These are phyloP conservation scores for Mycena olivaceomarginata DNA, from an alignment of 768 basidiomycete genomes.

Conservation along the genomic window DNA sequence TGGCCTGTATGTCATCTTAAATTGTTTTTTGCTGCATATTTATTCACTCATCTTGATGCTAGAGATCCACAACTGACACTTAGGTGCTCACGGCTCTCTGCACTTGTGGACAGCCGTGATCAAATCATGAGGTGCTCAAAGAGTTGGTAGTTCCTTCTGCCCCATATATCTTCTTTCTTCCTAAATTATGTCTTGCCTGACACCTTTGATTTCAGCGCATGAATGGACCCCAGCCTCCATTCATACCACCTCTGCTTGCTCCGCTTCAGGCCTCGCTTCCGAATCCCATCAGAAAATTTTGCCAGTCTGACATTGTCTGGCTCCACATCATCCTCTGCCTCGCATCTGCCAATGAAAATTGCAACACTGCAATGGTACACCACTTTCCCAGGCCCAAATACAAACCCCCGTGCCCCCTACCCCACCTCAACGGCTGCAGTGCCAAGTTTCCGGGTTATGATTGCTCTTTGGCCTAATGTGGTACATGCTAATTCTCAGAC, in stretches of 20 bases:
- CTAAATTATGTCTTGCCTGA: background rate
- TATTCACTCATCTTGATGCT: background rate
- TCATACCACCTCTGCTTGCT: background rate
- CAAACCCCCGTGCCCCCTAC: background rate
- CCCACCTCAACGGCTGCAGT: background rate
- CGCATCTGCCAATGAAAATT: background rate
- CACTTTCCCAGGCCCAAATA: constrained; percentile 16
- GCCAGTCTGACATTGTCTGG: background rate
- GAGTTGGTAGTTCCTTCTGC: background rate
- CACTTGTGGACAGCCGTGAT: background rate
- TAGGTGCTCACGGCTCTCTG: background rate
- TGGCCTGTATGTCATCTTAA: background rate
- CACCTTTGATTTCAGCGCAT: background rate
- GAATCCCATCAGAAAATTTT: background rate
- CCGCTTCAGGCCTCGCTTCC: background rate
- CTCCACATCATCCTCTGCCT: background rate
- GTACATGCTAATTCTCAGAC: too few relatives aligned
- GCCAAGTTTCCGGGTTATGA: background rate
- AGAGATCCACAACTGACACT: background rate
- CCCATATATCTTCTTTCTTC: too few relatives aligned
- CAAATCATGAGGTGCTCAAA: background rate
- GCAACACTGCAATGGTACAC: constrained; percentile 4
- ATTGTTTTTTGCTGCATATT: background rate
- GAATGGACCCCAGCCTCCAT: background rate
- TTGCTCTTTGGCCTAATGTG: background rate